phyloP scores from a whole-genome alignment of 2,329 filamentous ascomycete genomes.

The Botrytis fragariae region DNA sequence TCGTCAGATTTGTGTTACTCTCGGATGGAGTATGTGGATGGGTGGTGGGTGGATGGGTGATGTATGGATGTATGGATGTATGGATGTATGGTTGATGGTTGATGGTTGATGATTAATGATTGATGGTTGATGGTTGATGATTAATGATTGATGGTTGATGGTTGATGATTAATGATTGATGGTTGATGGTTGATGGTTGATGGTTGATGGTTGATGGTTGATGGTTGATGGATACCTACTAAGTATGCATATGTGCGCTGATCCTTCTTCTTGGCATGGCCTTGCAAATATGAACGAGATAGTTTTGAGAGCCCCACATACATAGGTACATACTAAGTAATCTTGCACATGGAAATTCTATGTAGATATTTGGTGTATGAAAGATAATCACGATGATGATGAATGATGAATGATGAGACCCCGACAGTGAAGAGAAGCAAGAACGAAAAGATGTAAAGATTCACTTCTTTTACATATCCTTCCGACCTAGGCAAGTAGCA shows the following conservation, averaged over 20 bases:
- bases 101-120: too few species aligned
- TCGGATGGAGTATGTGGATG: background rate
- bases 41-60: background rate
- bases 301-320: background rate
- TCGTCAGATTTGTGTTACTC: background rate
- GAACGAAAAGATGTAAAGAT: background rate
- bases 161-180: too few species aligned
- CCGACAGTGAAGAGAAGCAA: too few species aligned
- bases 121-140: too few species aligned
- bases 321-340: background rate
- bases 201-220: too few species aligned
- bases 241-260: background rate
- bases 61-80: background rate
- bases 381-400: too few species aligned
- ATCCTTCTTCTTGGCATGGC: background rate
- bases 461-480: background rate
- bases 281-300: background rate
- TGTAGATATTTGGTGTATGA: background rate
- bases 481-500: background rate
- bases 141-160: too few species aligned
- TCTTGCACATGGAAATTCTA: background rate
- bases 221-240: background rate
- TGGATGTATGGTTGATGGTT: too few species aligned
- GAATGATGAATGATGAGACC: too few species aligned
- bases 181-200: too few species aligned